Conservation (phyloP, 2,329 filamentous ascomycete genomes). For the Lithohypha guttulata region DNA sequence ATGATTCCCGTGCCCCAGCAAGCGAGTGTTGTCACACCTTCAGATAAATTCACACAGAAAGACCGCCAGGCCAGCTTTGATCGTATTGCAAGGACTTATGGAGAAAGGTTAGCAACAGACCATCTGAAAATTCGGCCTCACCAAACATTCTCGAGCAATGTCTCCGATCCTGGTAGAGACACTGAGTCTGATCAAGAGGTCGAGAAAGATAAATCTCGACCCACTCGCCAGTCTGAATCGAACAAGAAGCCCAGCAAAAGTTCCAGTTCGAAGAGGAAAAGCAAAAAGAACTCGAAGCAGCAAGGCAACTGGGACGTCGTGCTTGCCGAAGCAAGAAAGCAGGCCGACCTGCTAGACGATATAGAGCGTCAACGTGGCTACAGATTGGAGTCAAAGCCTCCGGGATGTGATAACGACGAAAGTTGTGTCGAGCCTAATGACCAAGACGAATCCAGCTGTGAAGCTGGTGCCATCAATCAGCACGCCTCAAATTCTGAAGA, state of each 20-base stretch:
- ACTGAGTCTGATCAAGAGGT: neutral
- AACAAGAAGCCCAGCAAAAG: neutral
- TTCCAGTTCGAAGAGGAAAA: neutral
- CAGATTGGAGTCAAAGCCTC: neutral
- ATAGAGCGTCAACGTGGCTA: neutral
- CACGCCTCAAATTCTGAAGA: too few relatives aligned
- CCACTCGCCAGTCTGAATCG: neutral
- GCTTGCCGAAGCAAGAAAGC: slow-evolving; percentile 1
- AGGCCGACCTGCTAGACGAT: neutral
- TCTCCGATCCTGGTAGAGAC: too few relatives aligned
- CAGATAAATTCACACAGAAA: too few relatives aligned
- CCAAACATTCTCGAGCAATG: neutral
- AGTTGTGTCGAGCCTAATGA: neutral
- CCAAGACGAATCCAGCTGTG: neutral
- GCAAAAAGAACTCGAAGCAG: neutral
- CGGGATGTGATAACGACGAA: neutral
- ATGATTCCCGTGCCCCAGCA: neutral
- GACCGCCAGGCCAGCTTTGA: neutral
- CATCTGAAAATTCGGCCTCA: neutral
- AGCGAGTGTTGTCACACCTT: neutral
- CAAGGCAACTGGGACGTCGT: neutral
- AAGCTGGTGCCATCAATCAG: too few relatives aligned
- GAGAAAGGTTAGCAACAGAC: neutral
- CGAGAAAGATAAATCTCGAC: neutral
- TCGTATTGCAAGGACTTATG: neutral